These are phyloP conservation scores for Coffea canephora DNA, from an alignment of 257 asterid species.

Conservation along the genomic window DNA sequence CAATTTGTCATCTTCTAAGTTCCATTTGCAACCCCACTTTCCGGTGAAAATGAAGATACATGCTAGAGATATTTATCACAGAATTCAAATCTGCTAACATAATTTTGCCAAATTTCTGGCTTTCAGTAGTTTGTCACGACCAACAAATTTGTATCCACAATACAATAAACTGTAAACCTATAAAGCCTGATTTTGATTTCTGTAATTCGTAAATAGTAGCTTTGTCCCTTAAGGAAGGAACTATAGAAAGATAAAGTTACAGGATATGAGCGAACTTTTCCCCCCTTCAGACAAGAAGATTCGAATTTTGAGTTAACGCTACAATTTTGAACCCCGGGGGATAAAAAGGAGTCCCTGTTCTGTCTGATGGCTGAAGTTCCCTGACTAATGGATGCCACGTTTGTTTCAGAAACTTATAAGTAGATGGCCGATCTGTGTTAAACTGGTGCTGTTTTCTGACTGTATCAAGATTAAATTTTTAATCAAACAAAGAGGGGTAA, in stretches of 20 bases:
- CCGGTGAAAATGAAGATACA: neutral
- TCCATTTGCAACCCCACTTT: neutral
- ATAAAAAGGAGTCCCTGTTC: neutral
- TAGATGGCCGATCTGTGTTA: neutral
- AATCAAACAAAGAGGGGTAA: neutral
- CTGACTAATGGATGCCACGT: neutral
- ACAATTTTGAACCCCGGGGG: neutral
- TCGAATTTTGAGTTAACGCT: neutral
- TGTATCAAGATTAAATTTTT: neutral
- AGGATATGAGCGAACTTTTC: neutral
- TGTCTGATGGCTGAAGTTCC: neutral
- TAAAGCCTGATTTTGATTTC: neutral
- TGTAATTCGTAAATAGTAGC: neutral
- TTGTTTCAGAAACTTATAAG: neutral
- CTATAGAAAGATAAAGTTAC: neutral
- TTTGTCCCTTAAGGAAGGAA: neutral
- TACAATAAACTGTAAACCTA: neutral
- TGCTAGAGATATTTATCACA: neutral
- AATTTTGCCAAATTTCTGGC: neutral
- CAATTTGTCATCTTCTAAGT: neutral
- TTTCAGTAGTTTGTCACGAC: neutral
- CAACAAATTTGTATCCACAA: neutral
- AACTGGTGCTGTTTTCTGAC: neutral
- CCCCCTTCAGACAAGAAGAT: neutral
- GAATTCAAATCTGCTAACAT: neutral